Base-by-base conservation (phyloP, 768 basidiomycete genomes). In the Rubroboletus pulcherrimus region DNA sequence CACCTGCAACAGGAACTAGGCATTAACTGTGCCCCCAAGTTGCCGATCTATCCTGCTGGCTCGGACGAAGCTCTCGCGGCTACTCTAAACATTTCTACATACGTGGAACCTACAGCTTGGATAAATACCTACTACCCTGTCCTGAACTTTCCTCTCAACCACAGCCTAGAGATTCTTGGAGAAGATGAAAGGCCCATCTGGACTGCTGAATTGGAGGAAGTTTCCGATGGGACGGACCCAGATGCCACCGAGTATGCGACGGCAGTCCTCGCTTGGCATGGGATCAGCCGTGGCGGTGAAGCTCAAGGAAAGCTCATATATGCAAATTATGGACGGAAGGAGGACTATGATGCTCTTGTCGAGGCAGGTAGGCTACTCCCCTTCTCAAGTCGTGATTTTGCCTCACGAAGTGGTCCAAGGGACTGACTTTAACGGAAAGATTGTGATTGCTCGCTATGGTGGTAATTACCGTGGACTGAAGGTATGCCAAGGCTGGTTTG, bases 401-500 rank as follows among this genome's bases (percentile, higher is more conserved):
- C 38, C 46, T 57, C 38, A 65, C 17, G 7, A n/a, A 19, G 31
- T 49, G 31, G 31, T 50, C 45, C 12, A 57, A 79, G 89, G 86
- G 19, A 78, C 71, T 19, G 77, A 93, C 64, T 75, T 96, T 53
- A 85, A 79, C 0, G 92, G 86, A 37, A 88, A 87, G 61, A 85
- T 97, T 53, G 87, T 88, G 21, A 74, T 98, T 39, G 79, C 81
- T 29, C 85, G 92, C 41, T 92, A 94, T 67, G 90, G 87, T 2
- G 74, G 71, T 5, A 79, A 83, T 56, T 93, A 92, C 76, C 86
- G 96, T 63, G 96, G 96, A n/a, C 75, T 98, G 12, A 98, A 95
- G 81, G 87, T 88, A 43, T 42, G 57, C 55, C n/a, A 14, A 33
- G 33, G 38, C 45, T 60, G 5, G 54, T 9, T 65, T 61, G 33